phyloP scores from a whole-genome alignment of 148 eudicot genomes.

The Agrostemma githago region DNA sequence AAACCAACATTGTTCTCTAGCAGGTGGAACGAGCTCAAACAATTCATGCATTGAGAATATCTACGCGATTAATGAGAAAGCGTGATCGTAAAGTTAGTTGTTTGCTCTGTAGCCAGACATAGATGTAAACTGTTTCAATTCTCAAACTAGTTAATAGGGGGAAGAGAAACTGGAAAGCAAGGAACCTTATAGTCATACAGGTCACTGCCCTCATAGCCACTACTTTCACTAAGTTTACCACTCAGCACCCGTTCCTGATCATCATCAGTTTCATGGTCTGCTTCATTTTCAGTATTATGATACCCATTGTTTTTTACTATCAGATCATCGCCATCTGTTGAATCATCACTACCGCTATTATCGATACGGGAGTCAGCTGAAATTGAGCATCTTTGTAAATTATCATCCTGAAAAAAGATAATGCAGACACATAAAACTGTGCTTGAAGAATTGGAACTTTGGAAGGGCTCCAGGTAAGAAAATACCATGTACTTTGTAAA shows the following conservation, averaged over 20 bases:
- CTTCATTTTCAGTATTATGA: slow-evolving; percentile 79
- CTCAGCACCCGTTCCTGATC: slow-evolving; percentile 74
- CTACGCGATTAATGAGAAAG: background rate
- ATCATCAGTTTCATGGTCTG: slow-evolving; percentile 64
- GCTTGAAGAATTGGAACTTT: slow-evolving; percentile 6
- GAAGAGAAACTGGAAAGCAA: slow-evolving; percentile 3
- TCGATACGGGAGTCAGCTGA: slow-evolving; percentile 85
- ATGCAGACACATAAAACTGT: slow-evolving; percentile 19
- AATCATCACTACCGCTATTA: slow-evolving; percentile 79
- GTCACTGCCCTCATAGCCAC: slow-evolving; percentile 86
- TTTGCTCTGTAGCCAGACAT: background rate
- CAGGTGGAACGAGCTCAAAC: background rate
- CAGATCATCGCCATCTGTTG: slow-evolving; percentile 64
- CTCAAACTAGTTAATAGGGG: background rate
- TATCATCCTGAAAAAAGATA: slow-evolving; percentile 67
- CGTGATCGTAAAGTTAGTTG: background rate
- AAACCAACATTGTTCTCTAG: slow-evolving; percentile 2
- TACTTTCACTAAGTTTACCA: slow-evolving; percentile 89
- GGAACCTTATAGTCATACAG: slow-evolving; percentile 92
- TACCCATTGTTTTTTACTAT: slow-evolving; percentile 60
- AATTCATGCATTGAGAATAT: background rate
- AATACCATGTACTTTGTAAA: slow-evolving; percentile 17
- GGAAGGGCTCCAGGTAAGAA: background rate
- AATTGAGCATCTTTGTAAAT: slow-evolving; percentile 81
- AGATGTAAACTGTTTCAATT: background rate